Evolutionary conservation across 441 rosid species (phyloP).

Genomic region (Omphalea diandra): DNA sequence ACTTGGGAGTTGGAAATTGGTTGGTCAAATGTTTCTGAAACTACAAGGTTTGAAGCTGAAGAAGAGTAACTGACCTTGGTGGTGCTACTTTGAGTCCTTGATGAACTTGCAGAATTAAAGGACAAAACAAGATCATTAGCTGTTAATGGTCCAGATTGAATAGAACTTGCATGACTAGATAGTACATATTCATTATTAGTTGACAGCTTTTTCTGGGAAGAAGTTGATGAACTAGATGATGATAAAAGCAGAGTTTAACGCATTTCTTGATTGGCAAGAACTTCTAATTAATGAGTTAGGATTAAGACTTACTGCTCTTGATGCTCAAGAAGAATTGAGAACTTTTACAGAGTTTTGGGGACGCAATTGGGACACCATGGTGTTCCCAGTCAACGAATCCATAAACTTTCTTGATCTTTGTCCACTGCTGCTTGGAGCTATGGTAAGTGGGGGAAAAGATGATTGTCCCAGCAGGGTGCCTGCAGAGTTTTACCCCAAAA

Average conservation of each 20-base stretch:
- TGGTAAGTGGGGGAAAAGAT: slow-evolving; percentile 73
- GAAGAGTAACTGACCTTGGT: slow-evolving; percentile 26
- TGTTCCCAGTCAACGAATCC: slow-evolving; percentile 22
- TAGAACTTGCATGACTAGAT: slow-evolving; percentile 12
- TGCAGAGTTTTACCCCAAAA: slow-evolving; percentile 37
- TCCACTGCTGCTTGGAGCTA: slow-evolving; percentile 39
- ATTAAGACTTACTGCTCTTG: slow-evolving; percentile 23
- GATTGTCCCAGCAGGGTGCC: slow-evolving; percentile 50
- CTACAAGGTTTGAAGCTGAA: slow-evolving; percentile 29
- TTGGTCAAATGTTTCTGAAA: slow-evolving; percentile 10
- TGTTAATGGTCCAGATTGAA: neutral
- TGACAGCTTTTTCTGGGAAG: neutral
- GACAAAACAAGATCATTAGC: slow-evolving; percentile 10
- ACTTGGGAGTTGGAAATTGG: slow-evolving; percentile 14
- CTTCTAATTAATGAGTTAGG: slow-evolving; percentile 16
- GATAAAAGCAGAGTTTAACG: neutral
- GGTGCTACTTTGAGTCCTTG: slow-evolving; percentile 29
- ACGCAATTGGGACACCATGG: slow-evolving; percentile 36
- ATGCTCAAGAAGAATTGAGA: slow-evolving; percentile 28
- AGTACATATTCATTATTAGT: neutral
- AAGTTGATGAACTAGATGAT: neutral
- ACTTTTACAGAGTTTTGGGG: slow-evolving; percentile 27
- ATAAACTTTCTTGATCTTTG: slow-evolving; percentile 32
- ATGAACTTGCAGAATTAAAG: slow-evolving; percentile 26
- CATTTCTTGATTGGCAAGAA: slow-evolving; percentile 13